Conservation (phyloP, 2,329 filamentous ascomycete genomes). For the Incumbomyces delicatus region DNA sequence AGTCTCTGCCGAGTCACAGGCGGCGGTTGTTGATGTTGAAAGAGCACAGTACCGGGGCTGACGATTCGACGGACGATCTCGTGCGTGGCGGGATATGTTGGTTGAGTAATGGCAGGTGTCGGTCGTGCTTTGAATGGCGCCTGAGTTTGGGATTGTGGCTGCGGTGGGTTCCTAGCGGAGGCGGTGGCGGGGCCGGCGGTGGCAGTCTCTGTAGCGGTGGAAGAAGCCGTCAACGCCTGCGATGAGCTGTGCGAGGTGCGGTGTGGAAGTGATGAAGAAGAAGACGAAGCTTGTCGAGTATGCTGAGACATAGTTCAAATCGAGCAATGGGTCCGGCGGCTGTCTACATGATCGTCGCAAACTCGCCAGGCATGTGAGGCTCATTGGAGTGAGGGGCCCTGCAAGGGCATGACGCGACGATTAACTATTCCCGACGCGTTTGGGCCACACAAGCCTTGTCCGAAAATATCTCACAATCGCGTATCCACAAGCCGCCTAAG, state of each 20-base stretch:
- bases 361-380: no score
- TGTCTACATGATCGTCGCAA: slow-evolving; percentile 5
- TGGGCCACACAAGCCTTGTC: no score
- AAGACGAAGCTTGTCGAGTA: slow-evolving; percentile 1
- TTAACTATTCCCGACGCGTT: no score
- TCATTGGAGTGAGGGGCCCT: no score
- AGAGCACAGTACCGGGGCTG: slow-evolving; percentile 20
- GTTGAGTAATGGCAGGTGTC: background rate
- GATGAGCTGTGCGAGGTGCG: slow-evolving; percentile 8
- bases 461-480: no score
- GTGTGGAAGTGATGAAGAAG: slow-evolving; percentile 7
- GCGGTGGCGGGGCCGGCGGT: background rate
- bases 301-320: slow-evolving; percentile 4
- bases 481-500: no score
- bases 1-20: slow-evolving; percentile 10
- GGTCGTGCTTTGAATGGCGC: background rate
- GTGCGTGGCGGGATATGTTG: slow-evolving; percentile 9
- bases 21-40: slow-evolving; percentile 13
- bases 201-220: slow-evolving; percentile 9
- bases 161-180: slow-evolving; percentile 1
- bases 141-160: slow-evolving; percentile 5
- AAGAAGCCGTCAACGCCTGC: background rate
- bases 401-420: no score
- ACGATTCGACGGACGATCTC: slow-evolving; percentile 20
- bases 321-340: background rate